Base-by-base conservation (phyloP, 768 basidiomycete species). In the Sporobolomyces pararoseus region DNA sequence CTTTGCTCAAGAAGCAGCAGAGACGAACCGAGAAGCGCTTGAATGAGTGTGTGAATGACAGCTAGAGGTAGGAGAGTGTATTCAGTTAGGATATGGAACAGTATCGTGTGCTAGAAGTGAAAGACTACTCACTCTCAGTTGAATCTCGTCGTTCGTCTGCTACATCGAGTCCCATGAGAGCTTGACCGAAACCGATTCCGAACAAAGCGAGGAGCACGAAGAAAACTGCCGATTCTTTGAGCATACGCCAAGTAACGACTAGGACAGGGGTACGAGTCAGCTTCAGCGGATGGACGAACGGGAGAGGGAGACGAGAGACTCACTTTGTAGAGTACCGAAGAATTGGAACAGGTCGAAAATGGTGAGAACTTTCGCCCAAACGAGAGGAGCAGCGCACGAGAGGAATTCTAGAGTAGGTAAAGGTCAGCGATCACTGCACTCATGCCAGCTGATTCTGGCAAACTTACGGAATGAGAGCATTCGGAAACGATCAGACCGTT, bases 141-240 rank as follows among this genome's bases (percentile, higher is more conserved):
- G 51, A 77, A 61, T 65, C 79, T 44, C 54, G 52, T 17, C 17
- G 42, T 27, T 65, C 77, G 62, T 82, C 81, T 17, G 80, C 81
- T 9, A 80, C 79, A 51, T 82, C 81, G n/a, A 81, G 74, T 2
- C 81, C 81, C 35, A 80, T 79, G 34, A 82, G 75, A 2, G 80
- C 78, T 60, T 82, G 80, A 0, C 77, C 77, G 71, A 82, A 82
- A 0, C 75, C 75, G 14, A 71, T 49, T 7, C 63, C 60, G 49
- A 70, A 51, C 23, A 65, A 10, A 27, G 72, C 72, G 32, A 80
- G 72, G 63, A 82, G 67, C 44, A 80, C 80, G 75, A 80, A 80
- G 46, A 61, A 61, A 6, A 61, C 59, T 44, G 59, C 59, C 1
- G 59, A 61, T 19, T 61, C 59, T 34, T 61, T 61, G 16, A 61